Conservation (phyloP, 2,329 filamentous ascomycete genomes). For the Achaetomium macrosporum region DNA sequence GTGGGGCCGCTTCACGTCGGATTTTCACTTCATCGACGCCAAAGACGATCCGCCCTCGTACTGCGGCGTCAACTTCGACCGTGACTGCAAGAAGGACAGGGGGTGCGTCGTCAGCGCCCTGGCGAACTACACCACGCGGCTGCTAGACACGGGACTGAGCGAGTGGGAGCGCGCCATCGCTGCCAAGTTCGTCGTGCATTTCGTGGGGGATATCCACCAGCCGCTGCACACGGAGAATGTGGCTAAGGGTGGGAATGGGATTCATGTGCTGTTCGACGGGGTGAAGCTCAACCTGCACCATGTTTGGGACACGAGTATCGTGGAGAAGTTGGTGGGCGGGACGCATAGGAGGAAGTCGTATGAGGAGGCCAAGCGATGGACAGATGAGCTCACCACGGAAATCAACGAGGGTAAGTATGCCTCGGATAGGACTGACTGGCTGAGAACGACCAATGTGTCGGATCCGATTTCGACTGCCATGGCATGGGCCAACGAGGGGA, state of each 20-base stretch:
- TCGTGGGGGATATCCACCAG: conserved; percentile 65
- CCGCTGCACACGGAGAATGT: conserved; percentile 62
- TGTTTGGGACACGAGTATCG: conserved; percentile 67
- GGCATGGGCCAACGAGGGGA: conserved; percentile 58
- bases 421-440: conserved; percentile 46
- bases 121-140: conserved; percentile 54
- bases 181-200: conserved; percentile 62
- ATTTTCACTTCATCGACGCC: conserved; percentile 65
- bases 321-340: conserved; percentile 55
- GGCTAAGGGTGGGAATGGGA: conserved; percentile 60
- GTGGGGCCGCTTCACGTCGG: conserved; percentile 55
- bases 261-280: conserved; percentile 57
- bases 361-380: conserved; percentile 48
- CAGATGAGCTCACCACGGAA: conserved; percentile 46
- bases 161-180: conserved; percentile 49
- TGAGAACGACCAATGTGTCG: conserved; percentile 49
- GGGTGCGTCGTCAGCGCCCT: conserved; percentile 60
- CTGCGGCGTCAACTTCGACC: conserved; percentile 52
- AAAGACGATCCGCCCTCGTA: conserved; percentile 53
- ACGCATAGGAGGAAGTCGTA: conserved; percentile 43
- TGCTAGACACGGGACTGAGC: conserved; percentile 42
- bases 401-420: conserved; percentile 53
- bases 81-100: conserved; percentile 52
- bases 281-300: conserved; percentile 60
- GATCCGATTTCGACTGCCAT: conserved; percentile 52